A percentile compares a stretch with the other conserved stretches of the same genome.
These are phyloP conservation scores for Moniliella sp. DNA, from an alignment of 1,284 basidiomycete species.

Conservation along the genomic window DNA sequence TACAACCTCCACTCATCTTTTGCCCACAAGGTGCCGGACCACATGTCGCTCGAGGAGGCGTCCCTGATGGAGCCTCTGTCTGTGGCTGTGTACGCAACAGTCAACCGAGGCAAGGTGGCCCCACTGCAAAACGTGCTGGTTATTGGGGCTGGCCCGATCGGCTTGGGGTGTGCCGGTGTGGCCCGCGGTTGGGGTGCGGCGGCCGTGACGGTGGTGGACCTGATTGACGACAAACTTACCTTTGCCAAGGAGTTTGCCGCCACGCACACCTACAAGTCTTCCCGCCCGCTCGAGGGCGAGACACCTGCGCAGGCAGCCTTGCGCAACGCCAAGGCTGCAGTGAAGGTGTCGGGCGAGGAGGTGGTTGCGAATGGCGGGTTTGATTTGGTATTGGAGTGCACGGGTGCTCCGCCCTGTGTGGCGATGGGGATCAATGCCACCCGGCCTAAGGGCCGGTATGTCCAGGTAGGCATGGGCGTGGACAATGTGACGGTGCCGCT, in stretches of 20 bases:
- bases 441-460: constrained; percentile 17
- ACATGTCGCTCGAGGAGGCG: constrained; percentile 36
- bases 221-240: constrained; percentile 55
- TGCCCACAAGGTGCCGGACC: constrained; percentile 34
- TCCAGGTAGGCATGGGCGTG: constrained; percentile 19
- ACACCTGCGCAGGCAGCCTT: constrained; percentile 35
- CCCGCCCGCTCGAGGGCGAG: constrained; percentile 17
- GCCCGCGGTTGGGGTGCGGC: constrained; percentile 47
- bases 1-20: constrained; percentile 30
- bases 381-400: constrained; percentile 44
- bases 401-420: constrained; percentile 36
- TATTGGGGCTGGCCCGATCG: constrained; percentile 74
- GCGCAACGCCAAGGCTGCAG: constrained; percentile 35
- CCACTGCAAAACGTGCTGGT: constrained; percentile 37
- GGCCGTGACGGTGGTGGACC: constrained; percentile 42
- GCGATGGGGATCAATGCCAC: constrained; percentile 21
- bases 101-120: constrained; percentile 52
- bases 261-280: constrained; percentile 54
- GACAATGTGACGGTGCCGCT: constrained; percentile 33
- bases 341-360: constrained; percentile 34
- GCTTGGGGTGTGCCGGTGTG: constrained; percentile 72
- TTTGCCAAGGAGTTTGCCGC: constrained; percentile 77
- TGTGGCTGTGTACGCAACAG: constrained; percentile 70
- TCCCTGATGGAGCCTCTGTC: constrained; percentile 71
- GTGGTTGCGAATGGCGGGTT: constrained; percentile 38